A percentile compares a stretch with the other conserved stretches of the same genome.
Evolutionary conservation across 768 basidiomycete genomes (phyloP).

Genomic region (Dacryopinax spathularia): DNA sequence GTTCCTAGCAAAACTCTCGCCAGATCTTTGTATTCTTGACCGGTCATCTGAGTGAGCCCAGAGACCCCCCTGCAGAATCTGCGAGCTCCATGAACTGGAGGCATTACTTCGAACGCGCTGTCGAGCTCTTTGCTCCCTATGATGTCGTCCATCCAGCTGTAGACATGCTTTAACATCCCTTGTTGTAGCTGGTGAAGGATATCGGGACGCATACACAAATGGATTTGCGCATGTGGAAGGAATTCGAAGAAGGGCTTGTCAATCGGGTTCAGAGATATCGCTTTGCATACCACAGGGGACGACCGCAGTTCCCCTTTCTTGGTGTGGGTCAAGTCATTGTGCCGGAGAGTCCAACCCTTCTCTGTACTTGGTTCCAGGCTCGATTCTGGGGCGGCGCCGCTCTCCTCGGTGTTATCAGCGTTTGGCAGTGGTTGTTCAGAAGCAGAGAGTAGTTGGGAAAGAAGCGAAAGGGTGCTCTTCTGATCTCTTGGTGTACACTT

Average conservation of each 20-base stretch:
- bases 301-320: not conserved
- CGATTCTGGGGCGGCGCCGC: not conserved
- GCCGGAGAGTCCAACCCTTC: not conserved
- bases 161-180: conserved; percentile 29
- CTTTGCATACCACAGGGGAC: not conserved
- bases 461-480: not conserved
- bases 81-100: not conserved
- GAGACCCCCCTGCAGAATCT: conserved; percentile 6
- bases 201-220: conserved; percentile 23
- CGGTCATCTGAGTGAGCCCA: conserved; percentile 9
- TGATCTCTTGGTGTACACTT: not conserved
- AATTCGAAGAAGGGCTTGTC: conserved; percentile 19
- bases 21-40: conserved; percentile 7
- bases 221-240: conserved; percentile 22
- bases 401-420: not conserved
- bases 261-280: not conserved
- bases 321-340: not conserved
- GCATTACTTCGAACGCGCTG: not conserved
- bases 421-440: not conserved
- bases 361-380: not conserved
- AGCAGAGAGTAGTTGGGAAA: not conserved
- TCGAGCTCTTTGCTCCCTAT: conserved; percentile 5
- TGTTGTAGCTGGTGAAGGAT: conserved; percentile 37
- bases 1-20: conserved; percentile 4
- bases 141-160: not conserved